phyloP scores from a whole-genome alignment of 2,329 filamentous ascomycete genomes.

The Trichoderma breve region DNA sequence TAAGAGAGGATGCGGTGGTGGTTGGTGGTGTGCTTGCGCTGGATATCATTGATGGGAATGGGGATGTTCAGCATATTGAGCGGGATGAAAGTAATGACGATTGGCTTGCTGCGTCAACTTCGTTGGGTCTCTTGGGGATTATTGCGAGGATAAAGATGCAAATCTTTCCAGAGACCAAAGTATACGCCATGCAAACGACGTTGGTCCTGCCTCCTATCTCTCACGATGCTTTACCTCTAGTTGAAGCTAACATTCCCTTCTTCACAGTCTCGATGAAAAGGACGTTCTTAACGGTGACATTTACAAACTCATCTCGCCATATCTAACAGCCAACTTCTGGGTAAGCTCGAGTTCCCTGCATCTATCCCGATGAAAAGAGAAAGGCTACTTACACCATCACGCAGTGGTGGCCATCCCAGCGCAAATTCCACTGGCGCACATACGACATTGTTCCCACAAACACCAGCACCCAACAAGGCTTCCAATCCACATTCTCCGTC shows the following conservation, averaged over 20 bases:
- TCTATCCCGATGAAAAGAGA: background rate
- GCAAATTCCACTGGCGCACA: constrained; percentile 53
- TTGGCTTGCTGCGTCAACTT: constrained; percentile 52
- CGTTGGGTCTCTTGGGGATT: constrained; percentile 47
- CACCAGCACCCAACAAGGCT: constrained; percentile 44
- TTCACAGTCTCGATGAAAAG: constrained; percentile 42
- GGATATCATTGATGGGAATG: constrained; percentile 49
- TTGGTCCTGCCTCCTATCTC: constrained; percentile 29
- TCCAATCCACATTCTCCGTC: constrained; percentile 53
- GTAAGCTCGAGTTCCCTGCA: constrained; percentile 27
- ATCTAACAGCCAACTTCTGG: constrained; percentile 52
- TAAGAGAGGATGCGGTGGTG: constrained; percentile 50
- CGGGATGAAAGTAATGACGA: constrained; percentile 44
- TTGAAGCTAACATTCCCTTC: background rate
- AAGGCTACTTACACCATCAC: background rate
- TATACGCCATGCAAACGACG: constrained; percentile 50
- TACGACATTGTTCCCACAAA: constrained; percentile 46
- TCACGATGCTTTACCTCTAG: background rate
- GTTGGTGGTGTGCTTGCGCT: constrained; percentile 48
- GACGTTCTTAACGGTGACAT: constrained; percentile 51
- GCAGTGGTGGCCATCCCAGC: constrained; percentile 52
- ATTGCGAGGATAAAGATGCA: constrained; percentile 49
- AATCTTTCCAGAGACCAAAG: constrained; percentile 51
- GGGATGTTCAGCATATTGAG: constrained; percentile 42
- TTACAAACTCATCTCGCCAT: constrained; percentile 48